These are phyloP conservation scores for Hypericum perforatum DNA, from an alignment of 345 rosid species.

Conservation along the genomic window DNA sequence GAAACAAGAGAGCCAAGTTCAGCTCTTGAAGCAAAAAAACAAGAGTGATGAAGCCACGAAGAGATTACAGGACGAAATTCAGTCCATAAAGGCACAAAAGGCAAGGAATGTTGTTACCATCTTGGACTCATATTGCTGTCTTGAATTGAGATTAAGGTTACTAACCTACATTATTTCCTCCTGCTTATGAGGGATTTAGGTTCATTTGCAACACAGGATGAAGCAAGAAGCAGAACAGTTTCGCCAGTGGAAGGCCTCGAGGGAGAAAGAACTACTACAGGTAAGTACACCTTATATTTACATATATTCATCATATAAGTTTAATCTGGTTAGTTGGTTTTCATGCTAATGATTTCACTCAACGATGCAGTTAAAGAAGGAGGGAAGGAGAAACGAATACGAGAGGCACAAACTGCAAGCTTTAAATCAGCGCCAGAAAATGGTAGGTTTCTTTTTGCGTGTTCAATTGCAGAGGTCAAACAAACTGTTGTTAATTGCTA, in stretches of 20 bases:
- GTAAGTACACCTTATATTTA: too few species aligned
- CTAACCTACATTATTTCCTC: conserved; percentile 2
- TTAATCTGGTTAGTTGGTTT: not conserved
- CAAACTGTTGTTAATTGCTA: too few species aligned
- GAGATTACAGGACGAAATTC: conserved; percentile 91
- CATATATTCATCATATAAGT: not conserved
- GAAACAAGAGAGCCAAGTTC: conserved; percentile 96
- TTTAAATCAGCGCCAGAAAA: conserved; percentile 90
- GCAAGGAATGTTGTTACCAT: conserved; percentile 20
- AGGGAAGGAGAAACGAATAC: conserved; percentile 93
- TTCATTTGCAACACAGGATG: conserved; percentile 91
- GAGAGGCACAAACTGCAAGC: conserved; percentile 98
- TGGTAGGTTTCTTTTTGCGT: conserved; percentile 37
- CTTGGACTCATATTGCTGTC: not conserved
- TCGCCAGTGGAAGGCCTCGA: conserved; percentile 94
- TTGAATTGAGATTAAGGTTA: not conserved
- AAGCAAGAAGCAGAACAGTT: conserved; percentile 98
- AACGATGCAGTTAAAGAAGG: conserved; percentile 68
- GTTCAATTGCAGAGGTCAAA: not conserved
- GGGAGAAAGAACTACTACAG: conserved; percentile 94
- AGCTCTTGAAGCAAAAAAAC: conserved; percentile 88
- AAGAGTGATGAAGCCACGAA: conserved; percentile 92
- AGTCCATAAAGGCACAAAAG: conserved; percentile 90
- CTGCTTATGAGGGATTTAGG: conserved; percentile 34
- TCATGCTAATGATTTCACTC: conserved; percentile 7